Conservation (phyloP, 2,329 filamentous ascomycete genomes). For the Diaporthe helianthi region DNA sequence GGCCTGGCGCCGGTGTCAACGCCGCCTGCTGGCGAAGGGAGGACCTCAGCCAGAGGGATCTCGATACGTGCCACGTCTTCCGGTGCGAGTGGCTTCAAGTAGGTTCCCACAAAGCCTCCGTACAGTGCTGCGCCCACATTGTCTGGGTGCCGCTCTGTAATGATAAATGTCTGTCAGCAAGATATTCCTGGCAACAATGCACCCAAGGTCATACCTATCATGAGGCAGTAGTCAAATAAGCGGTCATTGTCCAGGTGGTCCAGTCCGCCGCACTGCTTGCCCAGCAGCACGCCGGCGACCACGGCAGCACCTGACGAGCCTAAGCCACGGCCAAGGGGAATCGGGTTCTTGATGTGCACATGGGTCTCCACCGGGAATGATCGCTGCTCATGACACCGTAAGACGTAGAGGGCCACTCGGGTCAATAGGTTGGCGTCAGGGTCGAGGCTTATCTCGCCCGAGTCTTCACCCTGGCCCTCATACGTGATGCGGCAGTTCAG, state of each 20-base stretch:
- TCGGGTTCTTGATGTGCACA: conserved; percentile 94
- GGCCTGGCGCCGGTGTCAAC: conserved; percentile 87
- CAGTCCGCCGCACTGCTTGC: conserved; percentile 85
- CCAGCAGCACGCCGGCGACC: conserved; percentile 92
- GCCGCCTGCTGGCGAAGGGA: conserved; percentile 88
- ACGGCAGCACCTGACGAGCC: conserved; percentile 97
- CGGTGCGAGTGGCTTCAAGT: conserved; percentile 88
- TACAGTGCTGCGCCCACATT: conserved; percentile 95
- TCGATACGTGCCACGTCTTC: conserved; percentile 90
- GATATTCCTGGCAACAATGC: neutral
- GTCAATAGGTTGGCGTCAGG: conserved; percentile 93
- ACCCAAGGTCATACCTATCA: conserved; percentile 75
- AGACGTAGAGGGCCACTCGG: conserved; percentile 89
- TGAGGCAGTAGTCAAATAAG: conserved; percentile 93
- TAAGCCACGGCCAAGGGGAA: conserved; percentile 88
- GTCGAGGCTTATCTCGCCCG: conserved; percentile 78
- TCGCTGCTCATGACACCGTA: conserved; percentile 88
- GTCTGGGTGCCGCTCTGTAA: conserved; percentile 81
- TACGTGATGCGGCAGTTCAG: conserved; percentile 92
- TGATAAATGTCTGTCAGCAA: conserved; percentile 18
- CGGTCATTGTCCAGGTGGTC: conserved; percentile 76
- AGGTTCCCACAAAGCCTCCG: conserved; percentile 95
- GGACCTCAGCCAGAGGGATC: conserved; percentile 91
- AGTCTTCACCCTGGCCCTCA: conserved; percentile 78
- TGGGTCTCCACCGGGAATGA: conserved; percentile 85